Percentiles rank a stretch among this genome's conserved stretches.
These are phyloP conservation scores for Suillus weaverae DNA, from an alignment of 768 basidiomycete species.

Conservation along the genomic window DNA sequence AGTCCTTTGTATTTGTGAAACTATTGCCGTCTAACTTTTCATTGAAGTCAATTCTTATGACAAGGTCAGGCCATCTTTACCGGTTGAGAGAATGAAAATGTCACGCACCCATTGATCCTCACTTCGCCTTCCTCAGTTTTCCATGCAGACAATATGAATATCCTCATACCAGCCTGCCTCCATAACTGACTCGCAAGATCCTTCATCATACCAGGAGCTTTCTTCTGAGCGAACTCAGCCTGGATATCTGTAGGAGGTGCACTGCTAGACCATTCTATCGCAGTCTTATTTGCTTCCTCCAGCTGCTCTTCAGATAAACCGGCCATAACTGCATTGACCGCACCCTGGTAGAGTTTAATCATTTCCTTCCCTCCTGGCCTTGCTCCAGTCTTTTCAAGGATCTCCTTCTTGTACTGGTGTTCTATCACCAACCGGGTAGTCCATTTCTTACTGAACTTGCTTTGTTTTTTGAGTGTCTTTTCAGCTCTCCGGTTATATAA, in stretches of 20 bases:
- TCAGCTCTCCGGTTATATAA: neutral
- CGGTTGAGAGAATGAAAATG: neutral
- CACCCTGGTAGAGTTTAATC: too few relatives aligned
- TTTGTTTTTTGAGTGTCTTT: neutral
- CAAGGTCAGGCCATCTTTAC: too few relatives aligned
- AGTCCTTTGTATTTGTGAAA: too few relatives aligned
- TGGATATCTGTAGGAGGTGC: neutral
- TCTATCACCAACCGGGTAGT: too few relatives aligned
- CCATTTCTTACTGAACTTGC: neutral
- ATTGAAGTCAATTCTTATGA: too few relatives aligned
- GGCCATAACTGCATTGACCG: neutral
- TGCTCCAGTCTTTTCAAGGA: too few relatives aligned
- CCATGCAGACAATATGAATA: neutral
- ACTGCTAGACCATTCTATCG: neutral
- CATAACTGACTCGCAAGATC: neutral
- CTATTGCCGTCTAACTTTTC: too few relatives aligned
- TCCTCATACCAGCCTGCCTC: constrained; percentile 2
- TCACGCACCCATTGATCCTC: neutral
- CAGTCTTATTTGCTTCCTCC: neutral
- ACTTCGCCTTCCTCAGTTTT: neutral
- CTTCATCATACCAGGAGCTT: neutral
- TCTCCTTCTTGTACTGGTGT: too few relatives aligned
- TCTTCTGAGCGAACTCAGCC: neutral
- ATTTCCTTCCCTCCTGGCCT: too few relatives aligned
- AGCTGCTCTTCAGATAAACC: neutral